A percentile compares a stretch with the other conserved stretches of the same genome.
phyloP scores from a whole-genome alignment of 1,284 basidiomycete genomes.

The Laetiporus sulphureus region DNA sequence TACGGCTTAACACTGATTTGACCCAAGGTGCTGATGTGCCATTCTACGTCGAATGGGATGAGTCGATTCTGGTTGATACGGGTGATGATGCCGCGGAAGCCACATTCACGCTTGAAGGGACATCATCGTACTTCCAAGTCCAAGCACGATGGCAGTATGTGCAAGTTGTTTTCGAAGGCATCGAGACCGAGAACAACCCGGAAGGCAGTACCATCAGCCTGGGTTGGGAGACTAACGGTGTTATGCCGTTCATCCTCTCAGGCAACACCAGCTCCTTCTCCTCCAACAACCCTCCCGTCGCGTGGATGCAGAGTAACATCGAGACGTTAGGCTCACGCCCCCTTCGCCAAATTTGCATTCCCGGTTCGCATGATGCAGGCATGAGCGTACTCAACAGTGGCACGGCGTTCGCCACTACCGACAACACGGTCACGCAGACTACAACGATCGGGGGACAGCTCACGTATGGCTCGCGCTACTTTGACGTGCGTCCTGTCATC shows the following conservation, averaged over 20 bases:
- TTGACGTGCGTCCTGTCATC: background rate
- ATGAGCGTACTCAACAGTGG: background rate
- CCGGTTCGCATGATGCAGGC: background rate
- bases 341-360: background rate
- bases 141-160: background rate
- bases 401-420: background rate
- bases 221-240: background rate
- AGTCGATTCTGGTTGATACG: background rate
- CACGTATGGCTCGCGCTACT: background rate
- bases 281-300: background rate
- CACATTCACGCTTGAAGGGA: background rate
- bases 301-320: background rate
- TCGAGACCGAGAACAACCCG: background rate
- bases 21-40: background rate
- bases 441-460: background rate
- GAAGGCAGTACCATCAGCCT: background rate
- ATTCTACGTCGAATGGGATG: background rate
- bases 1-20: no score
- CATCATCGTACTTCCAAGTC: background rate
- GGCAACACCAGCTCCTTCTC: background rate
- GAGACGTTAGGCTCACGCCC: background rate
- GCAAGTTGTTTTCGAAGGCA: background rate
- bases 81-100: background rate
- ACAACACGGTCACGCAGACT: background rate
- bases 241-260: background rate